These are phyloP conservation scores for Myriosclerotinia scirpicola DNA, from an alignment of 2,329 filamentous ascomycete species.

Conservation along the genomic window DNA sequence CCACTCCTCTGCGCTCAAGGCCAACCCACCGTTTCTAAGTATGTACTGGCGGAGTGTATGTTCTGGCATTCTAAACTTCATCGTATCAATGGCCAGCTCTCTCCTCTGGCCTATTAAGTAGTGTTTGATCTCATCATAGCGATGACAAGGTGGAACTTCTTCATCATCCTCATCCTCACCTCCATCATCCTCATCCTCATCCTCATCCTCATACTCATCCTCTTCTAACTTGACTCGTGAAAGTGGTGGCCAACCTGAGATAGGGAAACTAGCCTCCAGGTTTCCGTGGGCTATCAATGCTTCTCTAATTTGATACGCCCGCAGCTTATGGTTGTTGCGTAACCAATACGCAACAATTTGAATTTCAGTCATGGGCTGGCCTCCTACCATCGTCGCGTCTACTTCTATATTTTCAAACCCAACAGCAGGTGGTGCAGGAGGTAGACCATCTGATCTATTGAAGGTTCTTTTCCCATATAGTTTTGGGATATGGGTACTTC, in stretches of 20 bases:
- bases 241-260: not conserved
- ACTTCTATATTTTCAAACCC: slow-evolving; percentile 1
- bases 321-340: slow-evolving; percentile 1
- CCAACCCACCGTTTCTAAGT: slow-evolving; percentile 11
- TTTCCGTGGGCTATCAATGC: slow-evolving; percentile 8
- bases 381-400: not conserved
- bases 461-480: slow-evolving; percentile 11
- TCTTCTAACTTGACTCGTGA: not conserved
- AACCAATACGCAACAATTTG: not conserved
- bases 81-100: slow-evolving; percentile 18
- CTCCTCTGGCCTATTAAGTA: slow-evolving; percentile 2
- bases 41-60: slow-evolving; percentile 15
- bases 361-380: not conserved
- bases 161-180: not conserved
- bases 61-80: slow-evolving; percentile 21
- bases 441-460: not conserved
- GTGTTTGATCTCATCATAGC: slow-evolving; percentile 13
- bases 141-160: not conserved
- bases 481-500: slow-evolving; percentile 12
- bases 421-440: not conserved
- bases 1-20: slow-evolving; percentile 15
- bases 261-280: not conserved
- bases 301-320: not conserved
- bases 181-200: not conserved
- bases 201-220: not conserved